Evolutionary conservation across 768 basidiomycete species (phyloP).

Genomic region (Naganishia vishniacii): DNA sequence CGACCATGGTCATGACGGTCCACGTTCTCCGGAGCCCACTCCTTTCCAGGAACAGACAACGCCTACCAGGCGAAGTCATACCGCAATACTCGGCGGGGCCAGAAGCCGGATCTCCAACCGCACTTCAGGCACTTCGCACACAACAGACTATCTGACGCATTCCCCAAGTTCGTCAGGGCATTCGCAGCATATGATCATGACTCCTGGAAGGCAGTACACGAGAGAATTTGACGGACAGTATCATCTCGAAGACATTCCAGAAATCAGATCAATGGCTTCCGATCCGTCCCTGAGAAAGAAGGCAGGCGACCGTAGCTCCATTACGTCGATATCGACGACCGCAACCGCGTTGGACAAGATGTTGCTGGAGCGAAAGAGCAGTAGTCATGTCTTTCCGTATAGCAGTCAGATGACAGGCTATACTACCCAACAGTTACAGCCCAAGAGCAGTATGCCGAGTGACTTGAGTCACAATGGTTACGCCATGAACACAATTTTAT

Average conservation of each 20-base stretch:
- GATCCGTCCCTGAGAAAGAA: constrained; percentile 14
- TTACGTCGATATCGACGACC: background rate
- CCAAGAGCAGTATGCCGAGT: background rate
- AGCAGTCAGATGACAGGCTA: constrained; percentile 23
- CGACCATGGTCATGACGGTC: constrained; percentile 4
- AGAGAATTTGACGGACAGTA: constrained; percentile 10
- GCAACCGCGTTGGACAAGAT: constrained; percentile 12
- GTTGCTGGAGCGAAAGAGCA: constrained; percentile 21
- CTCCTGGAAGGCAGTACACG: constrained; percentile 8
- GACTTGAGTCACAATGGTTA: background rate
- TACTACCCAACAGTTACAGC: constrained; percentile 12
- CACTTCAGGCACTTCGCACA: constrained; percentile 10
- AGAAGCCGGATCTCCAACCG: constrained; percentile 14
- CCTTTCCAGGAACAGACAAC: constrained; percentile 2
- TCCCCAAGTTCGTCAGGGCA: constrained; percentile 3
- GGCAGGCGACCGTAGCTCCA: constrained; percentile 9
- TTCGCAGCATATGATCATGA: constrained; percentile 16
- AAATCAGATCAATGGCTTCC: constrained; percentile 19
- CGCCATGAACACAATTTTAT: background rate
- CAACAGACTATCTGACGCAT: constrained; percentile 18
- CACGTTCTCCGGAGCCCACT: constrained; percentile 4
- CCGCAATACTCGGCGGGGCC: constrained; percentile 7
- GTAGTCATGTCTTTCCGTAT: constrained; percentile 21
- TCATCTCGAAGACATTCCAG: constrained; percentile 12
- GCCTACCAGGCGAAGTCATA: constrained; percentile 14